Evolutionary conservation across 345 rosid genomes (phyloP).

Genomic region (Salix udensis): DNA sequence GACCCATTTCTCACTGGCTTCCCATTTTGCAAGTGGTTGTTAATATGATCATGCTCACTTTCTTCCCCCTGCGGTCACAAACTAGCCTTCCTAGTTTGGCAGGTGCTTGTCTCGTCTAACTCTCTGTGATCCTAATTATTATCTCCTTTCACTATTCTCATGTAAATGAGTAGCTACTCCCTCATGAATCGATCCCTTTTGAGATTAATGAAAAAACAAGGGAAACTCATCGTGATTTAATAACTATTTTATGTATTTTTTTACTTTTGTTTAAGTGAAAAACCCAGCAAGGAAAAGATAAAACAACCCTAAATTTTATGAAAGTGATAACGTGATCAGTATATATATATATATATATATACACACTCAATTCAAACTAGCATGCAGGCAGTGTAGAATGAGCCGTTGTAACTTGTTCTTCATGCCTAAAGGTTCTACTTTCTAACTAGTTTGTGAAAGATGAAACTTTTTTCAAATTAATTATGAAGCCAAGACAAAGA

Average conservation of each 20-base stretch:
- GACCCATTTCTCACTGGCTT: constrained; percentile 5
- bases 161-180: too few relatives aligned
- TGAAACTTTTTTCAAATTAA: not conserved
- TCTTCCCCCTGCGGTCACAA: not conserved
- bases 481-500: not conserved
- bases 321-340: not conserved
- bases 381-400: too few relatives aligned
- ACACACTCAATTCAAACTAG: too few relatives aligned
- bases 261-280: too few relatives aligned
- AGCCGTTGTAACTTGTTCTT: not conserved
- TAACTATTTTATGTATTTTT: too few relatives aligned
- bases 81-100: too few relatives aligned
- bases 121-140: not conserved
- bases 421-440: not conserved
- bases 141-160: too few relatives aligned
- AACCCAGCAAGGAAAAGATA: too few relatives aligned
- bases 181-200: too few relatives aligned
- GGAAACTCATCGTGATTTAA: too few relatives aligned
- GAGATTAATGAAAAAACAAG: too few relatives aligned
- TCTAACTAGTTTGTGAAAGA: not conserved
- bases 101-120: not conserved
- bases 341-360: too few relatives aligned
- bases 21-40: not conserved
- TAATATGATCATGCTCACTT: not conserved
- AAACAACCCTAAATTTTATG: not conserved